phyloP scores from a whole-genome alignment of 306 rosid genomes.

The Glycine tomentella region DNA sequence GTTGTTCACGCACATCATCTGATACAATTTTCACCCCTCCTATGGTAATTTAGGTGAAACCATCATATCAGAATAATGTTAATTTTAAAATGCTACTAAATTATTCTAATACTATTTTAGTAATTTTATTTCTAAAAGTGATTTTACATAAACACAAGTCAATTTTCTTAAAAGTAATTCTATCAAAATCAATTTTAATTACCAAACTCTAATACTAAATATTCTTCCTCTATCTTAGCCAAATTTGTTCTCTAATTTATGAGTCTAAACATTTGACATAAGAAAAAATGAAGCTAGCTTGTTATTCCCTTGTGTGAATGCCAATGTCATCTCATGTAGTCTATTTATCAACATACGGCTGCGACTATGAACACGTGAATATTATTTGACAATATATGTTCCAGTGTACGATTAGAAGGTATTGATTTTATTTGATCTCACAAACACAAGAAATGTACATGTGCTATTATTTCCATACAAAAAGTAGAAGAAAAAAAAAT shows the following conservation, averaged over 20 bases:
- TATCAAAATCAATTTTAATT: too few relatives aligned
- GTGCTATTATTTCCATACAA: constrained; percentile 3
- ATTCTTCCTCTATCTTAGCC: neutral
- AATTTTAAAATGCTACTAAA: too few relatives aligned
- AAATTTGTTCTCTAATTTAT: neutral
- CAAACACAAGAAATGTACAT: constrained; percentile 6
- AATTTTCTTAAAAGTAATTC: too few relatives aligned
- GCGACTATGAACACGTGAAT: constrained; percentile 7
- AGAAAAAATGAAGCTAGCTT: neutral
- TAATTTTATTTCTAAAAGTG: too few relatives aligned
- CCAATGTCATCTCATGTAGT: neutral
- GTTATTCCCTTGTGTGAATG: neutral
- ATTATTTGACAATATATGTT: neutral
- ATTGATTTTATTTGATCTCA: neutral
- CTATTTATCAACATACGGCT: neutral
- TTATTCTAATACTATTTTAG: too few relatives aligned
- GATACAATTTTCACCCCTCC: too few relatives aligned
- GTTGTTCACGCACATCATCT: too few relatives aligned
- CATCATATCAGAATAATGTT: too few relatives aligned
- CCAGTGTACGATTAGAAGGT: neutral
- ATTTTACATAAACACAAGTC: neutral
- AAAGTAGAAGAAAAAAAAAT: neutral
- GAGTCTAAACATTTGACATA: neutral
- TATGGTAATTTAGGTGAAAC: too few relatives aligned
- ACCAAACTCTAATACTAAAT: neutral